Evolutionary conservation across 305 asterid genomes (phyloP), one percentile per base, ranked within the genome.

Genomic region (Solanum aculeatissimum): DNA sequence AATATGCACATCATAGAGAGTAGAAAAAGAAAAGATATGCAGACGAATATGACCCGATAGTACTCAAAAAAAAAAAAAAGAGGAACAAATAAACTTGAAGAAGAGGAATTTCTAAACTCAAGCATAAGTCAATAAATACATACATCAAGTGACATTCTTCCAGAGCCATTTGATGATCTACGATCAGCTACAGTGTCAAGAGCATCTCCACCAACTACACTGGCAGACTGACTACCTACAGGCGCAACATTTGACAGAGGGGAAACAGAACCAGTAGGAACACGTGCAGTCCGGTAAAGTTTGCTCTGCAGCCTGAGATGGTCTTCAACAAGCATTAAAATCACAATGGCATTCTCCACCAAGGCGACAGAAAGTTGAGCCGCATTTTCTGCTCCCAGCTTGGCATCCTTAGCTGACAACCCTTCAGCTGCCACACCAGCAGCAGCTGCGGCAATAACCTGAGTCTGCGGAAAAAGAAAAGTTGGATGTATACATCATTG

Each of bases 341-440:
- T 93, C 93, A 97, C 99, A 78, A 97, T 97, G 84, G 99, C 98
- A 89, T 97, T 97, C 95, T 97, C 99, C 88, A 97, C 98, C 95
- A 97, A 91, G 89, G 97, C 97, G 71, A 97, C 98, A 47, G 99
- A 95, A 89, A 93, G 98, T 88, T 95, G 99, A 86, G 99, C 98
- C 85, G 99, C 98, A 89, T 97, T 95, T 84, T 95, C 98, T 84
- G 99, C 98, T 90, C 91, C 98, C 84, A 93, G 89, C 93, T 94
- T 97, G 19, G 99, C 96, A 87, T 91, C 96, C 91, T 85, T 91
- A 85, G 99, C 98, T 69, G 95, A 85, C 92, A 97, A 90, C 80
- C 99, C 98, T 85, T 91, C 98, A 71, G 99, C 98, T 57, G 99
- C 99, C 88, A 95, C 98, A 84, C 97, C 98, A 95, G 99, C 99